phyloP scores from a whole-genome alignment of 495 filamentous ascomycete species.

The Copromyces sp. region DNA sequence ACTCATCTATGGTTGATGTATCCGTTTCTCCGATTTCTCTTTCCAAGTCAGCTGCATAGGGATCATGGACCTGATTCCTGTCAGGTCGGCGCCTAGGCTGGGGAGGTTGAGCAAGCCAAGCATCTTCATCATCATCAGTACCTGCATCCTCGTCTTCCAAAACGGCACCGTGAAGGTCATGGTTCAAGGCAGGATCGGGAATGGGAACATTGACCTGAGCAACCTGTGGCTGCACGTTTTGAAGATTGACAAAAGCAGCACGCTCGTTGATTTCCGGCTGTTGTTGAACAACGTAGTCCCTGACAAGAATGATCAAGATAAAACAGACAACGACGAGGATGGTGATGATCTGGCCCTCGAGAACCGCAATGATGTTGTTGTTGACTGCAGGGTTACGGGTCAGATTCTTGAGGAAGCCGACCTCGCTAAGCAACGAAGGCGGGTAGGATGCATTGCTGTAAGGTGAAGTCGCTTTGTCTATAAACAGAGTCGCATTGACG shows the following conservation, averaged over 20 bases:
- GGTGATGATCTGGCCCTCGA: constrained; percentile 92
- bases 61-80: neutral
- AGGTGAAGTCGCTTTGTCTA: constrained; percentile 4
- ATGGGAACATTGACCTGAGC: constrained; percentile 9
- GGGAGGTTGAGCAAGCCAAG: neutral
- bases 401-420: constrained; percentile 59
- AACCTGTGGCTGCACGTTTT: constrained; percentile 38
- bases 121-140: constrained; percentile 11
- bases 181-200: neutral
- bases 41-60: neutral
- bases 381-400: constrained; percentile 68
- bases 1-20: constrained; percentile 29
- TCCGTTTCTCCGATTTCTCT: neutral
- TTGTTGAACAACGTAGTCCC: constrained; percentile 97
- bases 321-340: constrained; percentile 82
- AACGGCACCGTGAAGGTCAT: neutral
- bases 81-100: neutral
- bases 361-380: constrained; percentile 64
- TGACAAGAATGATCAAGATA: constrained; percentile 88
- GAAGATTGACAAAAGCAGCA: constrained; percentile 41
- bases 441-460: neutral
- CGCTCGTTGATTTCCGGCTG: constrained; percentile 68
- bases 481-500: neutral
- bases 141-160: constrained; percentile 8
- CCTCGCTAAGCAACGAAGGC: constrained; percentile 56